These are phyloP conservation scores for Desmodesmus armatus DNA, from an alignment of 139 green algal species.

Conservation along the genomic window DNA sequence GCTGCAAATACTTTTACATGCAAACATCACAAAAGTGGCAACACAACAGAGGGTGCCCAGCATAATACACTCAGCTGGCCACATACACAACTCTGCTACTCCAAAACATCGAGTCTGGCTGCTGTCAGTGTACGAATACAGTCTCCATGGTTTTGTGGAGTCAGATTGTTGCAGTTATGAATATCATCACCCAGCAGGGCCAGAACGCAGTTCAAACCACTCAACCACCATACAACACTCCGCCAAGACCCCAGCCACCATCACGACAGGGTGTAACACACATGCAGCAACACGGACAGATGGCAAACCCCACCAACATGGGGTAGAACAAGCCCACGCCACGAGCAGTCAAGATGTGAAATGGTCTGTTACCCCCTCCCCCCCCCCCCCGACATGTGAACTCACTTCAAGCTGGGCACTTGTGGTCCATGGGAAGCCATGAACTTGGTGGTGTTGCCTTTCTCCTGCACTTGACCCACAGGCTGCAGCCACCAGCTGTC, in stretches of 20 bases:
- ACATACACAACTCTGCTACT: background rate
- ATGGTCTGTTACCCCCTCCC: background rate
- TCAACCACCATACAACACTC: background rate
- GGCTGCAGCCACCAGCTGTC: slow-evolving; percentile 92
- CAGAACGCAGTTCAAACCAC: background rate
- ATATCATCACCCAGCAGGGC: slow-evolving; percentile 37
- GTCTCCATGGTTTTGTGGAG: slow-evolving; percentile 18
- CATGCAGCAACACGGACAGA: too few species aligned
- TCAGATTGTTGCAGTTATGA: slow-evolving; percentile 44
- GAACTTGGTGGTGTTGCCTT: slow-evolving; percentile 43
- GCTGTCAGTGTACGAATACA: slow-evolving; percentile 47
- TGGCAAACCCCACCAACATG: background rate
- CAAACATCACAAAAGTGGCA: background rate
- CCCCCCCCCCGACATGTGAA: background rate
- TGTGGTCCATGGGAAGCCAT: slow-evolving; percentile 6
- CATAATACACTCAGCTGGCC: background rate
- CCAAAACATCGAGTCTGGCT: background rate
- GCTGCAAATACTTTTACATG: background rate
- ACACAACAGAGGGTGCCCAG: background rate
- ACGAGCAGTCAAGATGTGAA: background rate
- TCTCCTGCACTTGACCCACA: slow-evolving; percentile 50
- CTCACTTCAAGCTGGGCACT: background rate
- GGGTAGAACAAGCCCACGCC: background rate
- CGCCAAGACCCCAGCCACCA: too few species aligned
- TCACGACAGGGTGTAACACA: too few species aligned